Percentiles rank a stretch among this genome's conserved stretches.
Conservation (phyloP, 495 filamentous ascomycete genomes). For the Trypethelium eluteriae region DNA sequence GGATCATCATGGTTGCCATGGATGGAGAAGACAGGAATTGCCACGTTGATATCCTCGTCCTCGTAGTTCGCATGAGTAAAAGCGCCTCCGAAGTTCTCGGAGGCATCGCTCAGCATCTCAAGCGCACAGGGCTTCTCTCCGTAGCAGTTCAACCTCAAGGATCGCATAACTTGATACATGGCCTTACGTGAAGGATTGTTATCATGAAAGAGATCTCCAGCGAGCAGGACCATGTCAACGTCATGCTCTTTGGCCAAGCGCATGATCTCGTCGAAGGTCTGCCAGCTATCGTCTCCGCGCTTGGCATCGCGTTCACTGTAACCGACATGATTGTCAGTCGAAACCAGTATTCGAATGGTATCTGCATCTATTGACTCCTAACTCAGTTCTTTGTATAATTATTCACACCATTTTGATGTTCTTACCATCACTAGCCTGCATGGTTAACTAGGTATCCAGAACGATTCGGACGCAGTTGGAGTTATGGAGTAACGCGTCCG, state of each 20-base stretch:
- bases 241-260: conserved; percentile 76
- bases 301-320: conserved; percentile 89
- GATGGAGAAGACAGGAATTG: conserved; percentile 95
- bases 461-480: not conserved
- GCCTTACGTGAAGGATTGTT: conserved; percentile 95
- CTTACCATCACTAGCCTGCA: not conserved
- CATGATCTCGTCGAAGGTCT: conserved; percentile 93
- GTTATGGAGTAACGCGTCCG: not conserved
- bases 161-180: conserved; percentile 96
- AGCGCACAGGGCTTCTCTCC: conserved; percentile 93
- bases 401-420: not conserved
- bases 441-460: not conserved
- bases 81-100: conserved; percentile 66
- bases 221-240: conserved; percentile 93
- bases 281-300: conserved; percentile 94
- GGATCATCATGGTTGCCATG: conserved; percentile 99
- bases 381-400: conserved; percentile 9
- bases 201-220: conserved; percentile 94
- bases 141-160: conserved; percentile 82
- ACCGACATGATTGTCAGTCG: conserved; percentile 96
- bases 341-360: conserved; percentile 88
- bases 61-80: conserved; percentile 96
- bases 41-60: conserved; percentile 94
- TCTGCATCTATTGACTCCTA: conserved; percentile 53
- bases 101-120: conserved; percentile 87